Evolutionary conservation across 2,329 filamentous ascomycete species (phyloP).

Genomic region (Pestalotiopsis fici): DNA sequence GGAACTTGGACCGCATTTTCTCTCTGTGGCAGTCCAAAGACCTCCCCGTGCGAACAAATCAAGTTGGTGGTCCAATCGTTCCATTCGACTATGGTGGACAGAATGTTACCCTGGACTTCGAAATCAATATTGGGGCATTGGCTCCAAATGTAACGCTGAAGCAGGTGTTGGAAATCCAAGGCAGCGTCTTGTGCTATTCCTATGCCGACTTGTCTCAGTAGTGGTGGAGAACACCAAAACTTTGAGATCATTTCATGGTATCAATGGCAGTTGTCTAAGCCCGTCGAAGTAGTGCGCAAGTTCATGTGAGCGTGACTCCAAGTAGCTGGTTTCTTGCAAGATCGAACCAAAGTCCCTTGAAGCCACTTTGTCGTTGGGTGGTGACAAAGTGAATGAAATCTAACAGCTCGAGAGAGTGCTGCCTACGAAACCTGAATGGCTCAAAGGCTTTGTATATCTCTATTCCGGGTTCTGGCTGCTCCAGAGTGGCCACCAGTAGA

Average conservation of each 20-base stretch:
- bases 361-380: not conserved
- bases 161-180: constrained; percentile 1
- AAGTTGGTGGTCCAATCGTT: constrained; percentile 6
- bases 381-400: constrained; percentile 1
- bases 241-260: too few species aligned
- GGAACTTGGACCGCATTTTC: constrained; percentile 19
- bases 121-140: constrained; percentile 1
- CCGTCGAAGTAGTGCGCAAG: not conserved
- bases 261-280: too few species aligned
- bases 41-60: not conserved
- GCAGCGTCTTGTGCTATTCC: constrained; percentile 2
- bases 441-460: constrained; percentile 3
- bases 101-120: constrained; percentile 7
- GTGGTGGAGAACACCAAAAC: not conserved
- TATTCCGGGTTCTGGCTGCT: not conserved
- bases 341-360: constrained; percentile 13
- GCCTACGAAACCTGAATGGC: constrained; percentile 2
- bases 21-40: constrained; percentile 20
- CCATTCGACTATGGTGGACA: constrained; percentile 8
- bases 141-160: constrained; percentile 3
- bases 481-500: constrained; percentile 6
- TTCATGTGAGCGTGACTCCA: constrained; percentile 5
- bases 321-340: constrained; percentile 8
- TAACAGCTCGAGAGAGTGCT: constrained; percentile 1
- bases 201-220: not conserved